Conservation (phyloP, 2,329 filamentous ascomycete species). For the Diaporthe nobilis region DNA sequence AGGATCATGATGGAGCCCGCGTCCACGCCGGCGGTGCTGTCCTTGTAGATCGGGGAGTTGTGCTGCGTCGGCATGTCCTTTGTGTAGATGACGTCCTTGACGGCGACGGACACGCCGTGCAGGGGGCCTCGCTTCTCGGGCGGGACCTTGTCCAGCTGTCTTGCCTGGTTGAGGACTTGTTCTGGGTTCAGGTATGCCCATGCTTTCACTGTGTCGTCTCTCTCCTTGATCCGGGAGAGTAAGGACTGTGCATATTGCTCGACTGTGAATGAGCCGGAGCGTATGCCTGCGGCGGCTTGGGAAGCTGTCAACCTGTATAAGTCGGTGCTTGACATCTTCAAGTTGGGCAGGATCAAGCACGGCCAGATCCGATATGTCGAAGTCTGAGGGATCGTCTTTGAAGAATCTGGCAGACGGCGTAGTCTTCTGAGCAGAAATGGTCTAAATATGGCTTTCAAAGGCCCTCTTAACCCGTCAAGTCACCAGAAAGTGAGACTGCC, state of each 20-base stretch:
- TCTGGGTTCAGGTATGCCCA: slow-evolving; percentile 64
- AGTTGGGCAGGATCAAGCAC: neutral
- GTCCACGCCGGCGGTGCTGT: slow-evolving; percentile 62
- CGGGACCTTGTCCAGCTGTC: slow-evolving; percentile 64
- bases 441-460: neutral
- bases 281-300: slow-evolving; percentile 56
- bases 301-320: slow-evolving; percentile 55
- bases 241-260: slow-evolving; percentile 64
- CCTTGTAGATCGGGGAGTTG: slow-evolving; percentile 68
- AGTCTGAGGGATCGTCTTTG: neutral
- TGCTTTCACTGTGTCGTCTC: slow-evolving; percentile 62
- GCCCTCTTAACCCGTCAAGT: neutral
- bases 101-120: slow-evolving; percentile 69
- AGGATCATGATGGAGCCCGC: slow-evolving; percentile 66
- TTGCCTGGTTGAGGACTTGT: slow-evolving; percentile 64
- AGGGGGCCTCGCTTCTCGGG: slow-evolving; percentile 64
- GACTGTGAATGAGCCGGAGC: slow-evolving; percentile 59
- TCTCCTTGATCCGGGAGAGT: slow-evolving; percentile 58
- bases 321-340: slow-evolving; percentile 6
- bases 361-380: neutral
- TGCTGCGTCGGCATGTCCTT: slow-evolving; percentile 72
- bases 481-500: no score
- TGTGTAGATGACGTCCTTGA: slow-evolving; percentile 73
- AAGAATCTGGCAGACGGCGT: neutral
- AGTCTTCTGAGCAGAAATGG: neutral